Percentiles rank a stretch among this genome's conserved stretches.
Conservation (phyloP, 225 moss, liverwort and hornwort genomes). For the Bryoerythrophyllum caledonicum region DNA sequence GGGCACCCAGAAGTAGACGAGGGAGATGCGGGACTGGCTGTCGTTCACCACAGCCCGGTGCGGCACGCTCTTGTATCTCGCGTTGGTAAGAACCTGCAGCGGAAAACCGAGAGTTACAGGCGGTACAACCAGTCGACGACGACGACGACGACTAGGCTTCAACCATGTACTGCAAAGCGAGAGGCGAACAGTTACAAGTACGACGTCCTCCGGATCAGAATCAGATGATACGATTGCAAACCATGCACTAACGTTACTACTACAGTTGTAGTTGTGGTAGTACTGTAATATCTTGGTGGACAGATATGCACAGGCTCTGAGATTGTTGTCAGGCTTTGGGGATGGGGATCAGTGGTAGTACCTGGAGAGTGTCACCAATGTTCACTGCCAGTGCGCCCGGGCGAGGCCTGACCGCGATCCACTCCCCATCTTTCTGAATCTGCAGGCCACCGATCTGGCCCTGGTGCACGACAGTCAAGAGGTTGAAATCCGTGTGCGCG, state of each 20-base stretch:
- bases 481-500: constrained; percentile 58
- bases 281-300: constrained; percentile 23
- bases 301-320: neutral
- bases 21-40: constrained; percentile 32
- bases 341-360: constrained; percentile 14
- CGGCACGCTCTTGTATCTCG: constrained; percentile 45
- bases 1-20: constrained; percentile 55
- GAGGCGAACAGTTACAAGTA: neutral
- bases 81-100: constrained; percentile 53
- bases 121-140: neutral
- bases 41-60: constrained; percentile 58
- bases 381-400: constrained; percentile 53
- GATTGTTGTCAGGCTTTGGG: neutral
- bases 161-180: neutral
- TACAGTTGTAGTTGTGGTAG: too few relatives aligned
- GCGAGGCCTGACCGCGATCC: constrained; percentile 52
- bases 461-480: constrained; percentile 57
- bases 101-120: neutral
- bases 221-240: constrained; percentile 29
- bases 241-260: constrained; percentile 10
- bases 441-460: constrained; percentile 58
- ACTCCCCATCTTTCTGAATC: constrained; percentile 43
- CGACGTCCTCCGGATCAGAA: constrained; percentile 22
- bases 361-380: constrained; percentile 59
- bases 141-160: neutral